A percentile compares a stretch with the other conserved stretches of the same genome.
Evolutionary conservation across 2,329 filamentous ascomycete genomes (phyloP).

Genomic region (Geosmithia morbida): DNA sequence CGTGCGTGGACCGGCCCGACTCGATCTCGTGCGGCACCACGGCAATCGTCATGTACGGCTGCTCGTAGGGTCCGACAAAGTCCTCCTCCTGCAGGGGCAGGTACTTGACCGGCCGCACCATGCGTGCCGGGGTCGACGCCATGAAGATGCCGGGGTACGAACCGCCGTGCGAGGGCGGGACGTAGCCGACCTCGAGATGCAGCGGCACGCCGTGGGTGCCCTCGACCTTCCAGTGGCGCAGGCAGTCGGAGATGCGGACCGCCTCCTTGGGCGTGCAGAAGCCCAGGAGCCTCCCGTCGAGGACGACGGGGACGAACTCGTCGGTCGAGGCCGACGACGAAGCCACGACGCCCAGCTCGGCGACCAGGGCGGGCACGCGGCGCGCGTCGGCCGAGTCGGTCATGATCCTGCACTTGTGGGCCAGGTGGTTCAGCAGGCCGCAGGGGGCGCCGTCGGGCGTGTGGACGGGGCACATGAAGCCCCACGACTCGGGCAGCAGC

Average conservation of each 20-base stretch:
- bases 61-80: conserved; percentile 83
- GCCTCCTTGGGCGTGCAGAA: conserved; percentile 83
- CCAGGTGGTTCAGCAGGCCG: conserved; percentile 84
- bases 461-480: conserved; percentile 92
- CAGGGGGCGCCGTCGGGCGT: conserved; percentile 94
- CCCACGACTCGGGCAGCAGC: conserved; percentile 91
- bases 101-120: conserved; percentile 88
- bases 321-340: conserved; percentile 65
- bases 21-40: conserved; percentile 77
- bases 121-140: conserved; percentile 70
- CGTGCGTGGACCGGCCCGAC: conserved; percentile 81
- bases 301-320: conserved; percentile 76
- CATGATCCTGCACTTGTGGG: conserved; percentile 86
- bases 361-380: conserved; percentile 56
- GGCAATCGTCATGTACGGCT: conserved; percentile 97
- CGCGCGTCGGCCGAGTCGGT: conserved; percentile 64
- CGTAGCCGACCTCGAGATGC: conserved; percentile 81
- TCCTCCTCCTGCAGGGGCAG: conserved; percentile 75
- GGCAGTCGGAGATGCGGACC: conserved; percentile 65
- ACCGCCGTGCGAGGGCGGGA: conserved; percentile 78
- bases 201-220: conserved; percentile 66
- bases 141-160: conserved; percentile 95
- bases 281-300: conserved; percentile 81
- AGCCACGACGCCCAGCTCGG: conserved; percentile 65
- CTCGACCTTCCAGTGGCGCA: conserved; percentile 92